Evolutionary conservation across 331 rosid species (phyloP).

Genomic region (Acacia pycnantha): DNA sequence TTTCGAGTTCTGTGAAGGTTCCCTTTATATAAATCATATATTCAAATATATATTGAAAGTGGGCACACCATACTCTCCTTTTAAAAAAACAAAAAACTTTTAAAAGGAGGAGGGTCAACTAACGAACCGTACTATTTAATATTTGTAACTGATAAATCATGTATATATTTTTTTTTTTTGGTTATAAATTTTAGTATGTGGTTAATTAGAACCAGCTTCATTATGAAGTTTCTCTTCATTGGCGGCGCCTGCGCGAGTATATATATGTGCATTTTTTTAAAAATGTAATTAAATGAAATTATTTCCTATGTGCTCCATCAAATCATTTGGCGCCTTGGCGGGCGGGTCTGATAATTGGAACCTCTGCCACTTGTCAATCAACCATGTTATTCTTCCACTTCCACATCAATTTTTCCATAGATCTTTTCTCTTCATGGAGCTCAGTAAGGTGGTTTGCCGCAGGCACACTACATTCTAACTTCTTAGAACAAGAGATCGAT

Average conservation of each 20-base stretch:
- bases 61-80: neutral
- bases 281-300: neutral
- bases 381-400: neutral
- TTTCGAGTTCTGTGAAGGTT: too few species aligned
- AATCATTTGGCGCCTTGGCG: neutral
- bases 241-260: neutral
- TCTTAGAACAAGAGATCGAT: too few species aligned
- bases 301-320: neutral
- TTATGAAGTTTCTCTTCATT: neutral
- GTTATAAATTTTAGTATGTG: too few species aligned
- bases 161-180: too few species aligned
- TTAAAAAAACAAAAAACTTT: too few species aligned
- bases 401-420: neutral
- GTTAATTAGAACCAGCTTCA: neutral
- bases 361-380: constrained; percentile 1
- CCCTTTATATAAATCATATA: neutral
- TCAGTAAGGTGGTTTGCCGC: too few species aligned
- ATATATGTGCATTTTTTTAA: neutral
- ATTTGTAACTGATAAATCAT: neutral
- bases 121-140: neutral
- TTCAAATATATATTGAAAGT: neutral
- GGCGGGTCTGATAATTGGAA: constrained; percentile 8
- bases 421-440: neutral
- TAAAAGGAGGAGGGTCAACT: neutral
- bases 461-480: too few species aligned